phyloP scores from a whole-genome alignment of 2,329 filamentous ascomycete genomes.

The Neoscytalidium dimidiatum region DNA sequence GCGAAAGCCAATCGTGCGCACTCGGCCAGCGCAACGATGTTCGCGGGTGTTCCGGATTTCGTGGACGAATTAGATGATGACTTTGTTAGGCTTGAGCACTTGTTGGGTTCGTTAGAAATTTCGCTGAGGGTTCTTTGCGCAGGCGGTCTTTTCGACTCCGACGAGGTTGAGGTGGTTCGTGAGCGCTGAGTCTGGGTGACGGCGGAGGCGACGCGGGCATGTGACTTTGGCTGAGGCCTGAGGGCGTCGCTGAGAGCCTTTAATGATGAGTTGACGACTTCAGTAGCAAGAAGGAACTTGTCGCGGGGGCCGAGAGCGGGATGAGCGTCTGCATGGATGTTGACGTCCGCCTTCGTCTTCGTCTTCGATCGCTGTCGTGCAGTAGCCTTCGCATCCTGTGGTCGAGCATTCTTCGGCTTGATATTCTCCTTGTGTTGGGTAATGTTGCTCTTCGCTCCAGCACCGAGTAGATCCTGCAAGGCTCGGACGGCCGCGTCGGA shows the following conservation, averaged over 20 bases:
- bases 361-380: background rate
- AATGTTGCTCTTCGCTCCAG: conserved; percentile 34
- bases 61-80: conserved; percentile 40
- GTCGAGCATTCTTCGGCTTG: conserved; percentile 26
- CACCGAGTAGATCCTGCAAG: conserved; percentile 49
- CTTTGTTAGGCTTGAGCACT: conserved; percentile 22
- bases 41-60: conserved; percentile 32
- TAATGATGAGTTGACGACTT: conserved; percentile 70
- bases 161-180: conserved; percentile 24
- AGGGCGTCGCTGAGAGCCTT: conserved; percentile 69
- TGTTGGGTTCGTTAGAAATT: conserved; percentile 55
- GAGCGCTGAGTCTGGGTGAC: conserved; percentile 22
- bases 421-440: conserved; percentile 35
- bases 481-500: conserved; percentile 47
- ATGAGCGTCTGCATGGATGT: conserved; percentile 31
- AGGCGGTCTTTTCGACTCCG: conserved; percentile 49
- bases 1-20: conserved; percentile 69
- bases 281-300: conserved; percentile 68
- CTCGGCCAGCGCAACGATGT: conserved; percentile 61
- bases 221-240: conserved; percentile 46
- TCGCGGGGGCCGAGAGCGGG: conserved; percentile 57
- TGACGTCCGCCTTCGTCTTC: conserved; percentile 6
- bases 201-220: conserved; percentile 19
- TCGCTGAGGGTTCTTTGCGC: conserved; percentile 62
- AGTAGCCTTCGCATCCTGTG: conserved; percentile 29